Base-by-base conservation (phyloP, 768 basidiomycete genomes). In the Lactarius hatsudake region DNA sequence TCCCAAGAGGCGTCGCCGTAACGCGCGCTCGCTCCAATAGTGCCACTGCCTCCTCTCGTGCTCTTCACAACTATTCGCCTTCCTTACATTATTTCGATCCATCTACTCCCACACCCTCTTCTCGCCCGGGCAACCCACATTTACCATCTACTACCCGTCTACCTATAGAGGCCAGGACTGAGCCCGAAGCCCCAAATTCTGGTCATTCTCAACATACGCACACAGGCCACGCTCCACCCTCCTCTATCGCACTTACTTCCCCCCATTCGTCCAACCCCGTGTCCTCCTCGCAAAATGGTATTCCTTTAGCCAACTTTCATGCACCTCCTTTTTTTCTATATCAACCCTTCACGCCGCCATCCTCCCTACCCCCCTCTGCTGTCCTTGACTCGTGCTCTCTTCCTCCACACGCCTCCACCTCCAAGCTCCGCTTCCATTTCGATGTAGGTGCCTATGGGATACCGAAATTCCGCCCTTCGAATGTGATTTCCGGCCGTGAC, bases 361-460 rank as follows among this genome's bases (percentile, higher is more conserved):
- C 68, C 17, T 48, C 67, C 5, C 45, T 55, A 59, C 64, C 71
- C 5, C 51, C 67, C n/a, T 64, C 71, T 1, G 42, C 71, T 8
- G 57, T 71, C 40, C 66, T 70, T 18, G 68, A 66, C 17, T n/a
- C 69, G 20, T 68, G 62, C 51, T 61, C 6, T 54, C 72, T 64
- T 61, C 68, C 67, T 18, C 56, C 68, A 28, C 68, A 72, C 66
- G 66, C 69, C 38, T 67, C 73, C 62, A 78, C 78, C 73, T 73
- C 75, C 57, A 74, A 72, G 20, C 74, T 73, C 69, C 74, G 80
- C 42, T 84, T 81, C 70, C 80, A 84, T 69, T 82, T 95, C 42
- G 88, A 92, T 59, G 86, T 88, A 17, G 93, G 90, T 18, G 92
- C 92, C 15, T 94, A 91, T 71, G 94, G 94, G 5, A 91, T 94